phyloP scores from a whole-genome alignment of 495 filamentous ascomycete species.

The Xylaria longipes region DNA sequence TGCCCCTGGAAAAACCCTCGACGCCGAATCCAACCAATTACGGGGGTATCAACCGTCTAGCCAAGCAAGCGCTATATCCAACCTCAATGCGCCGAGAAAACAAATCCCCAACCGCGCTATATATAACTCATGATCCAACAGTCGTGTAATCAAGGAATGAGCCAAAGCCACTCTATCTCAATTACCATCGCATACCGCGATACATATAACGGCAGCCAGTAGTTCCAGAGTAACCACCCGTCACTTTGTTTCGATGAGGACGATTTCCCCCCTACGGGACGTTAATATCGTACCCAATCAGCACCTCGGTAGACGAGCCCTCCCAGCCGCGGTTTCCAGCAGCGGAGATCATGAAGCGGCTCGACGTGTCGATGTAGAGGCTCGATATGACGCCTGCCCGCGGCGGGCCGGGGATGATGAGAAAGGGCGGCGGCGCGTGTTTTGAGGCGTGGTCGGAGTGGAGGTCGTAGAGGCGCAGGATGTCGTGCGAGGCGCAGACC shows the following conservation, averaged over 20 bases:
- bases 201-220: too few relatives aligned
- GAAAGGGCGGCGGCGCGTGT: constrained; percentile 85
- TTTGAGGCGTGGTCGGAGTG: constrained; percentile 66
- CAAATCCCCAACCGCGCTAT: neutral
- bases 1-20: neutral
- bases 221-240: too few relatives aligned
- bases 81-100: neutral
- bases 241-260: neutral
- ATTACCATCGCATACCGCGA: neutral
- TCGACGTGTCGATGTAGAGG: constrained; percentile 85
- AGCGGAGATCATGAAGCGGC: constrained; percentile 86
- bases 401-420: constrained; percentile 91
- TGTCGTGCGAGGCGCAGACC: constrained; percentile 94
- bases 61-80: neutral
- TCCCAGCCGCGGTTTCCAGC: constrained; percentile 96
- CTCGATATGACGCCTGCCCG: constrained; percentile 85
- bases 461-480: constrained; percentile 89
- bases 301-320: constrained; percentile 85
- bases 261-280: constrained; percentile 21
- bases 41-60: constrained; percentile 22
- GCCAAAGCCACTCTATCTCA: neutral
- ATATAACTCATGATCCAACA: neutral
- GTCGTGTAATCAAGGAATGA: neutral
- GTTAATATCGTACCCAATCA: constrained; percentile 91
- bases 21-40: constrained; percentile 16